Conservation (phyloP, 441 rosid species). For the Biscutella auriculata region DNA sequence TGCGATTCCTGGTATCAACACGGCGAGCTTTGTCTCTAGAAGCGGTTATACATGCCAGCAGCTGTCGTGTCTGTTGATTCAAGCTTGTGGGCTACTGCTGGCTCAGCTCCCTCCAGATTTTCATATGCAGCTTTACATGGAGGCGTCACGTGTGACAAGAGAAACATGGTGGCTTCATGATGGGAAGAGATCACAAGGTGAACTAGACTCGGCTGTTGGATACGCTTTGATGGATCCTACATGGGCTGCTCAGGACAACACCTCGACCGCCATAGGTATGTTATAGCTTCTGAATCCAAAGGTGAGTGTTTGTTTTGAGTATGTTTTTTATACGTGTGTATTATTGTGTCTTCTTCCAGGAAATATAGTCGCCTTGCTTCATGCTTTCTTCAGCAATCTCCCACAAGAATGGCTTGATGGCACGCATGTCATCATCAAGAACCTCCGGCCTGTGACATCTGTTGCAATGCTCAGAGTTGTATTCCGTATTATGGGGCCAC, state of each 20-base stretch:
- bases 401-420: conserved; percentile 99
- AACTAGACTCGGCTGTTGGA: conserved; percentile 81
- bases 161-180: conserved; percentile 97
- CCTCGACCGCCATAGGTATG: conserved; percentile 91
- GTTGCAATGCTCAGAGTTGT: conserved; percentile 90
- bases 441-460: conserved; percentile 83
- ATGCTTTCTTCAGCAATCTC: conserved; percentile 87
- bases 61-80: conserved; percentile 82
- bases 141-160: conserved; percentile 63
- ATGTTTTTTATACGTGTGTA: background rate
- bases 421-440: conserved; percentile 57
- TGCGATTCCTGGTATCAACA: conserved; percentile 63
- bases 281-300: conserved; percentile 6
- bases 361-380: conserved; percentile 78
- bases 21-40: conserved; percentile 78
- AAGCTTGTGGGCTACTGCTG: conserved; percentile 88
- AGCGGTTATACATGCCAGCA: conserved; percentile 97
- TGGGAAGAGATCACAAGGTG: conserved; percentile 59
- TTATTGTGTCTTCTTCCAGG: conserved; percentile 39
- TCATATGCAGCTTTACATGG: conserved; percentile 71
- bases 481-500: conserved; percentile 88
- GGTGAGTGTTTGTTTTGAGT: background rate
- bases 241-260: conserved; percentile 98
- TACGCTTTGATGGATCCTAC: conserved; percentile 95
- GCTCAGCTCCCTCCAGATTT: conserved; percentile 92